phyloP scores from a whole-genome alignment of 768 basidiomycete species.

The Lentinula edodes region DNA sequence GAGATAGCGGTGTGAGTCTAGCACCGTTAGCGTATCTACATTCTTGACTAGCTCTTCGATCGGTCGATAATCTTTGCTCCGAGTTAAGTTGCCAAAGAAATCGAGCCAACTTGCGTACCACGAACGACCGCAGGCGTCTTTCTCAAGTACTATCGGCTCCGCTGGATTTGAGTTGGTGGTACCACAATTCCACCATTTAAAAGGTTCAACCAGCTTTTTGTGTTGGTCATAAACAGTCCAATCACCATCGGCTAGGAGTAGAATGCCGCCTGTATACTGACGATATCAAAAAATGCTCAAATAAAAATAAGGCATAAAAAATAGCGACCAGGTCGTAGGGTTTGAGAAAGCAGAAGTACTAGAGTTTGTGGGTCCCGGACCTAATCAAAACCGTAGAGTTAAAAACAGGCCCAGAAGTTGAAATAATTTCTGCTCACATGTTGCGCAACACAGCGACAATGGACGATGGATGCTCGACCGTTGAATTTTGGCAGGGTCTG shows the following conservation, averaged over 20 bases:
- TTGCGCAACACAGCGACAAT: slow-evolving; percentile 21
- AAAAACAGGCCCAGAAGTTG: background rate
- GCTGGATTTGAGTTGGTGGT: background rate
- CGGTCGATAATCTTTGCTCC: slow-evolving; percentile 12
- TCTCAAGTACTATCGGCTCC: background rate
- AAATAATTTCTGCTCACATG: slow-evolving; percentile 13
- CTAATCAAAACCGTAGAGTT: slow-evolving; percentile 1
- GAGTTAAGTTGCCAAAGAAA: slow-evolving; percentile 13
- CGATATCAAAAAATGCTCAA: background rate
- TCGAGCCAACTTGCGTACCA: slow-evolving; percentile 19
- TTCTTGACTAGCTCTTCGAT: slow-evolving; percentile 11
- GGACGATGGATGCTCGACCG: slow-evolving; percentile 18
- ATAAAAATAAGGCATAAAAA: background rate
- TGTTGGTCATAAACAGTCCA: slow-evolving; percentile 14
- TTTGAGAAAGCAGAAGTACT: slow-evolving; percentile 10
- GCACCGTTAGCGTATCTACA: background rate
- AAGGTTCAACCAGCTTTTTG: slow-evolving; percentile 12
- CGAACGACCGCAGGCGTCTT: slow-evolving; percentile 8
- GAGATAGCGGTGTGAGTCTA: slow-evolving; percentile 9
- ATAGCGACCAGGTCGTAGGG: slow-evolving; percentile 14
- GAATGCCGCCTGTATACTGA: slow-evolving; percentile 14
- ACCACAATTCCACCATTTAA: slow-evolving; percentile 8
- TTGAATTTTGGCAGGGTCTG: slow-evolving; percentile 15
- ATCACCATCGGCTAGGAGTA: slow-evolving; percentile 18
- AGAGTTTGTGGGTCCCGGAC: slow-evolving; percentile 12